A percentile compares a stretch with the other conserved stretches of the same genome.
phyloP scores from a whole-genome alignment of 768 basidiomycete genomes.

The Postia placenta region DNA sequence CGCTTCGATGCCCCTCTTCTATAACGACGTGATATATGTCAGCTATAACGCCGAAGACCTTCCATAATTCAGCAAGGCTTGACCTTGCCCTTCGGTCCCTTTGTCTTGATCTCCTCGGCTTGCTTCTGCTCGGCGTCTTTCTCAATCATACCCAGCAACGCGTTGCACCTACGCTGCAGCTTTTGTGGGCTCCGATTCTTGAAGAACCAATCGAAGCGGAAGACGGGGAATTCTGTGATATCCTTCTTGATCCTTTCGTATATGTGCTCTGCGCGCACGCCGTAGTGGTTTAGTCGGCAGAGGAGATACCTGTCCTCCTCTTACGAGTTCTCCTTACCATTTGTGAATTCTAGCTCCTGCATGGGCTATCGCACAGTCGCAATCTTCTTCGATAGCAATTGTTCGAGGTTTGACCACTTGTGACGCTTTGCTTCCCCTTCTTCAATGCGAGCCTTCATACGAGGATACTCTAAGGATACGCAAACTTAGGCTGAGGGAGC shows the following conservation, averaged over 20 bases:
- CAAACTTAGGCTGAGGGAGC: too few species aligned
- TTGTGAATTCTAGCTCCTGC: constrained; percentile 96
- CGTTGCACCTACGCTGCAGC: constrained; percentile 81
- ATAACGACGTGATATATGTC: constrained; percentile 4
- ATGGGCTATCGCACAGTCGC: constrained; percentile 81
- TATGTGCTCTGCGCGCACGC: constrained; percentile 82
- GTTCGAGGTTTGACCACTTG: constrained; percentile 75
- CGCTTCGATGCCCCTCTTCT: constrained; percentile 75
- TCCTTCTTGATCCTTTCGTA: constrained; percentile 96
- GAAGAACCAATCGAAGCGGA: constrained; percentile 98
- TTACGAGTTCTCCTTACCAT: constrained; percentile 94
- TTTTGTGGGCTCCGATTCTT: constrained; percentile 90
- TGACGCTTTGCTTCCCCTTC: constrained; percentile 89
- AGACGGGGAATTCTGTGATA: constrained; percentile 94
- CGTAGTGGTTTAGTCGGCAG: constrained; percentile 84
- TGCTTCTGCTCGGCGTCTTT: constrained; percentile 74
- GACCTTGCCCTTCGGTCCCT: constrained; percentile 52
- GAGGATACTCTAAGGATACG: constrained; percentile 54
- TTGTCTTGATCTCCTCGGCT: constrained; percentile 62
- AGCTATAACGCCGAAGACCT: background rate
- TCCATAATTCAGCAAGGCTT: background rate
- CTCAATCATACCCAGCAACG: constrained; percentile 83
- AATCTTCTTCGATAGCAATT: constrained; percentile 78
- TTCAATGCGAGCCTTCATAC: constrained; percentile 76
- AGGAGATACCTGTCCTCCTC: constrained; percentile 96